A percentile compares a stretch with the other conserved stretches of the same genome.
These are phyloP conservation scores for Datisca glomerata DNA, from an alignment of 306 rosid genomes.

Conservation along the genomic window DNA sequence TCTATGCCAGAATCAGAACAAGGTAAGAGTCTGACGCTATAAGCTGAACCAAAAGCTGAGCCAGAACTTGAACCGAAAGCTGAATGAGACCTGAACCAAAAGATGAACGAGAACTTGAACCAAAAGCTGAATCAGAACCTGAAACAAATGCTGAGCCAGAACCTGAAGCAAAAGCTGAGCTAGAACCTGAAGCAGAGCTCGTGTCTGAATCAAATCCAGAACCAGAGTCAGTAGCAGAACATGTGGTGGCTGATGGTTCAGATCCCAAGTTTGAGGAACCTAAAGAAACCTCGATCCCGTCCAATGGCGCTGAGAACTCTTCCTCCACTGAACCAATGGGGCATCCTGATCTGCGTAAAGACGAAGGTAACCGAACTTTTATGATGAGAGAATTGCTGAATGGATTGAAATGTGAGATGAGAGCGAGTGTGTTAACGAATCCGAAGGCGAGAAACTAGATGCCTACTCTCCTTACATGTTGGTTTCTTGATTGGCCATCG, in stretches of 20 bases:
- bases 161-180: slow-evolving; percentile 2
- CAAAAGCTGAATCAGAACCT: too few relatives aligned
- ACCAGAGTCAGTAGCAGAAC: slow-evolving; percentile 7
- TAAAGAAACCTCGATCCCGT: slow-evolving; percentile 22
- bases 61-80: too few relatives aligned
- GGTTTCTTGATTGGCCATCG: not conserved
- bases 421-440: slow-evolving; percentile 23
- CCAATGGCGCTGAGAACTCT: slow-evolving; percentile 12
- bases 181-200: slow-evolving; percentile 4
- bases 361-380: slow-evolving; percentile 87
- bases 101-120: too few relatives aligned
- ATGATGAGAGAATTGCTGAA: slow-evolving; percentile 84
- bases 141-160: too few relatives aligned
- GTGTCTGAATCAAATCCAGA: not conserved
- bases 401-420: slow-evolving; percentile 59
- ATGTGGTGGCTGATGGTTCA: slow-evolving; percentile 11
- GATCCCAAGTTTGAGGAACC: slow-evolving; percentile 25
- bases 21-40: too few relatives aligned
- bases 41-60: too few relatives aligned
- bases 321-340: not conserved
- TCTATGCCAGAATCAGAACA: too few relatives aligned
- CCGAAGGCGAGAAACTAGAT: slow-evolving; percentile 41
- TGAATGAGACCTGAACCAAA: too few relatives aligned
- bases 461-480: slow-evolving; percentile 61
- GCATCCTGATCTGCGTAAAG: slow-evolving; percentile 46